A percentile compares a stretch with the other conserved stretches of the same genome.
Evolutionary conservation across 331 rosid genomes (phyloP).

Genomic region (Arachis monticola): DNA sequence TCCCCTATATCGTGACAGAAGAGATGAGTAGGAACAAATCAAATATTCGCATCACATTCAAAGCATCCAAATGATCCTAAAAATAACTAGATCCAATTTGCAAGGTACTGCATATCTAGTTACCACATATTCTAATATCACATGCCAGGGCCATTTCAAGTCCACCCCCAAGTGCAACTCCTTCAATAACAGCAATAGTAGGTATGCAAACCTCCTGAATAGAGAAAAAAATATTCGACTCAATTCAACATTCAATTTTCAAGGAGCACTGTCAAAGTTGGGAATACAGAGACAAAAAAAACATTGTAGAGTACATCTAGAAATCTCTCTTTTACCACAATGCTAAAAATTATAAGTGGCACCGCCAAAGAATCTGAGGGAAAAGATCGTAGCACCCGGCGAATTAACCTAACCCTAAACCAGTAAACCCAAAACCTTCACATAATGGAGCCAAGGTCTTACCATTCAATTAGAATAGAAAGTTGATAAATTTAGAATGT

Average conservation of each 20-base stretch:
- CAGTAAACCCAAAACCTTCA: not conserved
- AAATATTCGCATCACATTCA: constrained; percentile 11
- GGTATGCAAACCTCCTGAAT: constrained; percentile 72
- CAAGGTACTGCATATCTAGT: constrained; percentile 23
- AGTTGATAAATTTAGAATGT: constrained; percentile 23
- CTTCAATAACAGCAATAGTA: constrained; percentile 88
- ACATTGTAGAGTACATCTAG: constrained; percentile 21
- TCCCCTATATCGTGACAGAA: constrained; percentile 59
- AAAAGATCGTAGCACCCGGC: not conserved
- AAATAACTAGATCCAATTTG: constrained; percentile 19
- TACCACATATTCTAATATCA: constrained; percentile 96
- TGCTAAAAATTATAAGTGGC: constrained; percentile 1
- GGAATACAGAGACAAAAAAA: constrained; percentile 19
- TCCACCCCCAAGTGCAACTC: constrained; percentile 96
- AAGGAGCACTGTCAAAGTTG: constrained; percentile 23
- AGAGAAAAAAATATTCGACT: constrained; percentile 31
- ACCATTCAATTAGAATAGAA: constrained; percentile 20
- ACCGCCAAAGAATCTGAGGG: not conserved
- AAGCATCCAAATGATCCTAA: constrained; percentile 29
- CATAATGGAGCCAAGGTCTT: constrained; percentile 25
- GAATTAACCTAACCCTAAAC: no score
- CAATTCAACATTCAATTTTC: constrained; percentile 43
- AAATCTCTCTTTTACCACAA: not conserved
- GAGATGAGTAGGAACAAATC: constrained; percentile 37
- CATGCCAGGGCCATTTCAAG: constrained; percentile 96